phyloP scores from a whole-genome alignment of 2,329 filamentous ascomycete species.

The Arachnopeziza araneosa region DNA sequence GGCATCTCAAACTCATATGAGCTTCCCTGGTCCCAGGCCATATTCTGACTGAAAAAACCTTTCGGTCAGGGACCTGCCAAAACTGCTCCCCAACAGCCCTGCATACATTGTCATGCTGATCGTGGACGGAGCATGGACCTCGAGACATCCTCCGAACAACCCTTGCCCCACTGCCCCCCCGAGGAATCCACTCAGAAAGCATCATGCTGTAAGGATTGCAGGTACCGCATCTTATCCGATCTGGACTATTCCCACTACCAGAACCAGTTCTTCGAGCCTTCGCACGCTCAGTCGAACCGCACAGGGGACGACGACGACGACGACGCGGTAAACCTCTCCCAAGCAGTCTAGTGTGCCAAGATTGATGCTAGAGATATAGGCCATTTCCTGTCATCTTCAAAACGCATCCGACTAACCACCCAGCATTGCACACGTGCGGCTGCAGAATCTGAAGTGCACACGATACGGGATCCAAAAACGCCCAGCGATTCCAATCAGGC shows the following conservation, averaged over 20 bases:
- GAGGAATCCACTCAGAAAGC: slow-evolving; percentile 3
- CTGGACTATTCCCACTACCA: slow-evolving; percentile 15
- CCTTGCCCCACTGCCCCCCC: not conserved
- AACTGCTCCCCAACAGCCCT: slow-evolving; percentile 13
- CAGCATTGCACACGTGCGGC: slow-evolving; percentile 17
- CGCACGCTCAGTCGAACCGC: not conserved
- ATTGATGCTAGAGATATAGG: slow-evolving; percentile 12
- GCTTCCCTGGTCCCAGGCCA: slow-evolving; percentile 3
- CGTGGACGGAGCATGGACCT: slow-evolving; percentile 14
- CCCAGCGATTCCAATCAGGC: not conserved
- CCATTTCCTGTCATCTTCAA: slow-evolving; percentile 1
- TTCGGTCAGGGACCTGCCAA: slow-evolving; percentile 4
- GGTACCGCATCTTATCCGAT: slow-evolving; percentile 23
- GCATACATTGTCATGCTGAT: slow-evolving; percentile 20
- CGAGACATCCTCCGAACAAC: slow-evolving; percentile 18
- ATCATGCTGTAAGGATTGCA: slow-evolving; percentile 19
- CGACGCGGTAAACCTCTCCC: not conserved
- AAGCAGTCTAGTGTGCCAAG: slow-evolving; percentile 2
- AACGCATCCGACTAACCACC: slow-evolving; percentile 8
- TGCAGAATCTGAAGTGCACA: slow-evolving; percentile 19
- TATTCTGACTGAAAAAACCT: not conserved
- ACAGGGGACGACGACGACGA: not conserved
- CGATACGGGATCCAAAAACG: slow-evolving; percentile 10
- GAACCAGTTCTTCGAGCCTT: not conserved
- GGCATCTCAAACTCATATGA: slow-evolving; percentile 10